These are phyloP conservation scores for Nephelium lappaceum DNA, from an alignment of 345 rosid genomes.

Conservation along the genomic window DNA sequence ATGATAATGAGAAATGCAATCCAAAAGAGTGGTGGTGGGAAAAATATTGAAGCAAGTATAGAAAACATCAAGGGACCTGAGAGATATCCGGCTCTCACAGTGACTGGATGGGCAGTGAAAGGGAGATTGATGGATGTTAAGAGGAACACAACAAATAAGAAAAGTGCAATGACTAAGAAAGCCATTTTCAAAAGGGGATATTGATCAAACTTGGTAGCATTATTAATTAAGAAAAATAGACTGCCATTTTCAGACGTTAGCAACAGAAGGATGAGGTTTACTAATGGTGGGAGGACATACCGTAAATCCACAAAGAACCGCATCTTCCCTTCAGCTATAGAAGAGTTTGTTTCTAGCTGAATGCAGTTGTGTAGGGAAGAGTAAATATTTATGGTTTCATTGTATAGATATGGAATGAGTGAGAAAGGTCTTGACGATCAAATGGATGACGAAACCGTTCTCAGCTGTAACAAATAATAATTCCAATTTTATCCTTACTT, in stretches of 20 bases:
- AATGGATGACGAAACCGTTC: no score
- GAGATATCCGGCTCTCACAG: not conserved
- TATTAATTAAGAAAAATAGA: not conserved
- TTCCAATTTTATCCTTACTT: no score
- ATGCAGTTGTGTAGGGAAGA: no score
- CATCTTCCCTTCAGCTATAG: not conserved
- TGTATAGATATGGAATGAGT: no score
- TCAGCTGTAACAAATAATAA: no score
- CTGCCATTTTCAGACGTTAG: not conserved
- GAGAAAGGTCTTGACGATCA: no score
- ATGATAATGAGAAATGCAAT: not conserved
- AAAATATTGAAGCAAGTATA: not conserved
- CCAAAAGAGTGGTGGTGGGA: not conserved
- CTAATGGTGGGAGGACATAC: not conserved
- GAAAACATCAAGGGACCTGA: not conserved
- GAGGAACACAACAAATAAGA: not conserved
- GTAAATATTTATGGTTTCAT: no score
- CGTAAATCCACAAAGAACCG: not conserved
- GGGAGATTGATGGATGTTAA: not conserved
- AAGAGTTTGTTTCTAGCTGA: no score
- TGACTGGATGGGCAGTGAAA: not conserved
- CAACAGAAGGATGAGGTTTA: not conserved
- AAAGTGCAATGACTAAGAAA: not conserved
- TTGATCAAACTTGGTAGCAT: not conserved
- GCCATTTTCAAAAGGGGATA: not conserved